A percentile compares a stretch with the other conserved stretches of the same genome.
Conservation (phyloP, 345 rosid genomes). For the Hypericum androsaemum region DNA sequence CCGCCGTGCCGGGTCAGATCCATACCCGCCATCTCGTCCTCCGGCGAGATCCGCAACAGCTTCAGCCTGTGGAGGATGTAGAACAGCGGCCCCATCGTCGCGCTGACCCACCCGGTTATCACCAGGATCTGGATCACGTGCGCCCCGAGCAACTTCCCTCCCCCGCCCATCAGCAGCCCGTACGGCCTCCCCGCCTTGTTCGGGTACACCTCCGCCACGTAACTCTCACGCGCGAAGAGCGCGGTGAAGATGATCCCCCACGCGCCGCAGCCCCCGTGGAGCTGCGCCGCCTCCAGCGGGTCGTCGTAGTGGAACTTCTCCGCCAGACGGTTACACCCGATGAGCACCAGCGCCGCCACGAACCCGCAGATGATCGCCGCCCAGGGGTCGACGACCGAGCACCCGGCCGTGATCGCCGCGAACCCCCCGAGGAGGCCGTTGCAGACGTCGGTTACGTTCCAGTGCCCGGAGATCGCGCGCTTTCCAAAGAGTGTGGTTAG, state of each 20-base stretch:
- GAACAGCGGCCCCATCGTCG: slow-evolving; percentile 6
- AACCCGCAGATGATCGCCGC: slow-evolving; percentile 8
- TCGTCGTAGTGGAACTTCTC: slow-evolving; percentile 6
- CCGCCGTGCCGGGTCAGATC: slow-evolving; percentile 4
- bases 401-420: slow-evolving; percentile 6
- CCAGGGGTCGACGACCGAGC: slow-evolving; percentile 11
- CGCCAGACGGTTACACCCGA: slow-evolving; percentile 7
- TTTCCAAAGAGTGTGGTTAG: slow-evolving; percentile 6
- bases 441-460: slow-evolving; percentile 10
- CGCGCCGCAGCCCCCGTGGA: slow-evolving; percentile 6
- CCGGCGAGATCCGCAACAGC: slow-evolving; percentile 2
- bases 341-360: slow-evolving; percentile 4
- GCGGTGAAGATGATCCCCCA: slow-evolving; percentile 10
- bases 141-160: slow-evolving; percentile 4
- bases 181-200: neutral
- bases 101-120: slow-evolving; percentile 8
- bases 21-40: slow-evolving; percentile 6
- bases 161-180: slow-evolving; percentile 9
- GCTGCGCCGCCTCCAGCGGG: slow-evolving; percentile 9
- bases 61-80: slow-evolving; percentile 3
- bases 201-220: slow-evolving; percentile 9
- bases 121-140: slow-evolving; percentile 4
- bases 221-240: slow-evolving; percentile 5
- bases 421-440: slow-evolving; percentile 7
- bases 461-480: slow-evolving; percentile 2